phyloP scores from a whole-genome alignment of 2,329 filamentous ascomycete genomes.

The Tolypocladium tundrense region DNA sequence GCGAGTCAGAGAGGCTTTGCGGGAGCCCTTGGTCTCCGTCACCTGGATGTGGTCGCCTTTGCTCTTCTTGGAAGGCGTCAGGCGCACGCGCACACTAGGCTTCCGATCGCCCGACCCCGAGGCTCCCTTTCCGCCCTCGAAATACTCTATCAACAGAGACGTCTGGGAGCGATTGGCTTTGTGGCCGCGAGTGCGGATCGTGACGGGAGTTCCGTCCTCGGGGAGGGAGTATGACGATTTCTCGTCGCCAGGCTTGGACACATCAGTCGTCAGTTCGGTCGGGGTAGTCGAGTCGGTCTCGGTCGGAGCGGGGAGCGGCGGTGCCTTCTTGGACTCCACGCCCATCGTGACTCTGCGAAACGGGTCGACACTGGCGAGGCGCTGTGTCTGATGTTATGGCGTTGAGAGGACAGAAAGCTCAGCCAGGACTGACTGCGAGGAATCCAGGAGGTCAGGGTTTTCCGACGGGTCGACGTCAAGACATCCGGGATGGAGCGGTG shows the following conservation, averaged over 20 bases:
- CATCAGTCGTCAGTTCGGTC: constrained; percentile 52
- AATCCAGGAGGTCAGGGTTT: constrained; percentile 2
- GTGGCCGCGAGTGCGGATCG: constrained; percentile 68
- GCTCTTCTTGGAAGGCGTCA: constrained; percentile 66
- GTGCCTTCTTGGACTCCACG: constrained; percentile 43
- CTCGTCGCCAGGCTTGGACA: constrained; percentile 58
- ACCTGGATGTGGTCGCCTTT: constrained; percentile 75
- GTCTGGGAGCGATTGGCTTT: constrained; percentile 63
- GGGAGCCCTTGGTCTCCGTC: constrained; percentile 65
- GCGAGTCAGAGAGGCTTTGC: constrained; percentile 50
- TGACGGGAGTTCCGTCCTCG: constrained; percentile 83
- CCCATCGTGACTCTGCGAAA: constrained; percentile 35
- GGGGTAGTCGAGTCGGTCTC: constrained; percentile 58
- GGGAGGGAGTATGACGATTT: constrained; percentile 72
- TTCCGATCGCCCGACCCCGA: constrained; percentile 52
- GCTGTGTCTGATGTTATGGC: not conserved
- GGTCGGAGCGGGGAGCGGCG: constrained; percentile 69
- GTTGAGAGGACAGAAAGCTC: not conserved
- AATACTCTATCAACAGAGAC: constrained; percentile 89
- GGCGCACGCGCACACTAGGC: constrained; percentile 69
- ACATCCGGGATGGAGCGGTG: constrained; percentile 15
- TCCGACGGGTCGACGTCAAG: constrained; percentile 15
- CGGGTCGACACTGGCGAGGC: constrained; percentile 1
- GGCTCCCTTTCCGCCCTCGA: constrained; percentile 64
- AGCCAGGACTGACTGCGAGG: not conserved